Base-by-base conservation (phyloP, 768 basidiomycete genomes). In the Calocera cornea region DNA sequence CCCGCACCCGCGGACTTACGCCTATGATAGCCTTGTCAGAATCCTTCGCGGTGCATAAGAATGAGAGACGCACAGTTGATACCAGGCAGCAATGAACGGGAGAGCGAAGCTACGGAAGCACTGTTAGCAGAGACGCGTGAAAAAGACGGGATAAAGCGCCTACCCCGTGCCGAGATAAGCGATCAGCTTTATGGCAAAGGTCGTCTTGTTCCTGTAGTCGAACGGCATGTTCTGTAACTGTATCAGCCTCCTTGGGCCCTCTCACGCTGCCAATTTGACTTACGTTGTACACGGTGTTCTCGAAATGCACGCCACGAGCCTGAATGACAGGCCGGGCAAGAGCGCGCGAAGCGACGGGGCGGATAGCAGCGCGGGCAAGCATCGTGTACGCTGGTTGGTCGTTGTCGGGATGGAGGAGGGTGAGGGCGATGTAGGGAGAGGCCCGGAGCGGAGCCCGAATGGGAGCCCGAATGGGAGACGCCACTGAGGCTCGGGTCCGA, bases 301-400 rank as follows among this genome's bases (percentile, higher is more conserved):
- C 54, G 64, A 68, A 29, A 50, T 75, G 36, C 75, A 79, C 60
- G 78, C 87, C 86, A 68, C 87, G 83, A 71, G 86, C 85, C 65
- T 86, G 78, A 49, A 80, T 83, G 71, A 75, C 81, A 65, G 81
- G 80, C 2, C 68, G 16, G 50, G 33, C 66, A 29, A 29, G 5
- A 36, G 64, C 36, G 40, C 67, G 66, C 17, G 66, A 22, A 50
- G 66, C 66, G 64, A 66, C 50, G 44, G 68, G 68, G 40, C 68
- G 66, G 31, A 60, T 10, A 67, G 68, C 68, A 64, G 68, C 68
- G 44, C 68, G 68, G 41, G 64, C 63, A 41, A 69, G 64, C 54
- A 69, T 41, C 19, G 63, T 67, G 60, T n/a, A 27, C 11, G 24
- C 2, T 16, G 36, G 34, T n/a, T 34, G 40, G 54, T 60, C 54